phyloP scores from a whole-genome alignment of 495 filamentous ascomycete species.

The Penicillium dipodomyicola region DNA sequence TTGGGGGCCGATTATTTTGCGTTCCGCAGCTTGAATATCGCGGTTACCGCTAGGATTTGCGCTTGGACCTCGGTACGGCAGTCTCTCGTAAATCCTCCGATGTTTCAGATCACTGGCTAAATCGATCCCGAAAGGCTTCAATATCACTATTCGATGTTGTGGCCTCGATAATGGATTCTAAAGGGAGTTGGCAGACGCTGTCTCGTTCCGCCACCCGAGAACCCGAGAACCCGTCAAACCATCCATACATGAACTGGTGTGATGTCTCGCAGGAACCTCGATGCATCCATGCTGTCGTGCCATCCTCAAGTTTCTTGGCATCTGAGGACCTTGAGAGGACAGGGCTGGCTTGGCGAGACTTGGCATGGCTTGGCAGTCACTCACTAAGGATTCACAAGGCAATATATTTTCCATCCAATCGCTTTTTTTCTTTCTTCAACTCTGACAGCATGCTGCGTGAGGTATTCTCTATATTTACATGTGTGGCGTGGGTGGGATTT shows the following conservation, averaged over 20 bases:
- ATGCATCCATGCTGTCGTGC: background rate
- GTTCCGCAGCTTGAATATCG: too few species aligned
- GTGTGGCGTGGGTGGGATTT: slow-evolving; percentile 2
- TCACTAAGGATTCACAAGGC: background rate
- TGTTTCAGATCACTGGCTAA: background rate
- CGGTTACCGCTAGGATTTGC: too few species aligned
- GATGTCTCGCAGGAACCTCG: background rate
- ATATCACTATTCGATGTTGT: background rate
- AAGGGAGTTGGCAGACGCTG: background rate
- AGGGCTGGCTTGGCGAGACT: background rate
- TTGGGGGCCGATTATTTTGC: too few species aligned
- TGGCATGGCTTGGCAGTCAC: background rate
- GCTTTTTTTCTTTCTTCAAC: background rate
- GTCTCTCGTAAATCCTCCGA: background rate
- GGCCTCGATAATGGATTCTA: background rate
- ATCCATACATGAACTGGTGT: background rate
- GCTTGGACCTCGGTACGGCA: too few species aligned
- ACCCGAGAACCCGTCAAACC: background rate
- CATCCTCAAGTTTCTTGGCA: background rate
- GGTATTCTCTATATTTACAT: background rate
- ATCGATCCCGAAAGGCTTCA: background rate
- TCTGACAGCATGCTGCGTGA: background rate
- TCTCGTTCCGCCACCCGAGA: background rate
- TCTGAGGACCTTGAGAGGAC: background rate
- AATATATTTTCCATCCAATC: background rate